phyloP scores from a whole-genome alignment of 1,284 basidiomycete genomes.

The Cryptococcus hybrid region DNA sequence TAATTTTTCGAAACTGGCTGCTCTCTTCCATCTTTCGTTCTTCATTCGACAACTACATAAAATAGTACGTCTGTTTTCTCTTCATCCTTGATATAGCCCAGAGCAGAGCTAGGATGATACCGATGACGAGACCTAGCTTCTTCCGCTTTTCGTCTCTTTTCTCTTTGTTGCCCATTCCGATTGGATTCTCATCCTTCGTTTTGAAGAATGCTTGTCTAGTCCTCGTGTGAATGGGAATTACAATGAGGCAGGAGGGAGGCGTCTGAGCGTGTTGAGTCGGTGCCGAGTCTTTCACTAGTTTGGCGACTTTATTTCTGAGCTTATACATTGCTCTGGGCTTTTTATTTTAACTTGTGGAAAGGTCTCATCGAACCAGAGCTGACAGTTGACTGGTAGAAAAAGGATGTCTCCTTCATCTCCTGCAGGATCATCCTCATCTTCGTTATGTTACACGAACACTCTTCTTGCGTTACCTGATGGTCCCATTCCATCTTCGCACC shows the following conservation, averaged over 20 bases:
- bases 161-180: slow-evolving; percentile 7
- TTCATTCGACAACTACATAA: background rate
- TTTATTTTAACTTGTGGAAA: background rate
- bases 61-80: background rate
- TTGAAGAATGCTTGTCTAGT: slow-evolving; percentile 9
- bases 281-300: slow-evolving; percentile 47
- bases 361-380: too few relatives aligned
- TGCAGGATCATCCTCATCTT: slow-evolving; percentile 30
- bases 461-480: slow-evolving; percentile 50
- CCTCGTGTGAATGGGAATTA: slow-evolving; percentile 20
- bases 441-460: slow-evolving; percentile 33
- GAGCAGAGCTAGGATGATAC: slow-evolving; percentile 30
- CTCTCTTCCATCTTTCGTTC: slow-evolving; percentile 1
- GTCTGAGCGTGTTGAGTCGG: slow-evolving; percentile 7
- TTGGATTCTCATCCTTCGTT: slow-evolving; percentile 15
- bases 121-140: slow-evolving; percentile 49
- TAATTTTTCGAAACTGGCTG: too few relatives aligned
- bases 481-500: slow-evolving; percentile 24
- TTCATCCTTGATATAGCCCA: background rate
- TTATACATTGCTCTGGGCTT: background rate
- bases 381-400: slow-evolving; percentile 1
- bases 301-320: slow-evolving; percentile 49
- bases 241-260: slow-evolving; percentile 2
- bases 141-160: slow-evolving; percentile 6
- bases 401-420: slow-evolving; percentile 32